Conservation (phyloP, 2,329 filamentous ascomycete species). For the Rhexocercosporidium sp. region DNA sequence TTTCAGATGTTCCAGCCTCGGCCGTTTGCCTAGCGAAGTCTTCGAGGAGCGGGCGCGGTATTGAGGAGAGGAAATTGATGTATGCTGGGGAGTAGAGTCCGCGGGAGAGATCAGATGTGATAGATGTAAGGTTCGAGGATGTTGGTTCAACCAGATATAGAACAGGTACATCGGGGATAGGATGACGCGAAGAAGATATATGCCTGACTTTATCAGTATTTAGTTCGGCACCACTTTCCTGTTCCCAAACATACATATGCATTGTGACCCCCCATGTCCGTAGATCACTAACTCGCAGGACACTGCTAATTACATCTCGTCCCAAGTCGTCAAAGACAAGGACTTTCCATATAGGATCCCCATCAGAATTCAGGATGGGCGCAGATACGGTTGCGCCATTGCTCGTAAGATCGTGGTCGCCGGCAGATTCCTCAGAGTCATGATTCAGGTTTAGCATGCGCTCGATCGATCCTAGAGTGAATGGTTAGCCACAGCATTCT, state of each 20-base stretch:
- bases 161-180: conserved; percentile 94
- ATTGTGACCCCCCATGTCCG: conserved; percentile 94
- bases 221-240: neutral
- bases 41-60: conserved; percentile 88
- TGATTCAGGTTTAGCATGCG: conserved; percentile 96
- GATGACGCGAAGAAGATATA: conserved; percentile 79
- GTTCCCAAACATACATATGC: conserved; percentile 70
- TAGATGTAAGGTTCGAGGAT: conserved; percentile 76
- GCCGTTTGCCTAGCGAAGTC: conserved; percentile 93
- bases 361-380: conserved; percentile 84
- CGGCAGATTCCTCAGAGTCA: conserved; percentile 56
- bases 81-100: conserved; percentile 93
- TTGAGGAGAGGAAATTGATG: conserved; percentile 94
- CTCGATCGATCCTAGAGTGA: conserved; percentile 78
- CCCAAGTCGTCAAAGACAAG: conserved; percentile 92
- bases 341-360: conserved; percentile 97
- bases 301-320: conserved; percentile 95
- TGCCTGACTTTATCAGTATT: conserved; percentile 60
- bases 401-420: conserved; percentile 65
- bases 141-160: conserved; percentile 96
- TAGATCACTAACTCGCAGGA: conserved; percentile 91
- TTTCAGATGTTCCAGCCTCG: conserved; percentile 81
- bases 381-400: conserved; percentile 72
- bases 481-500: conserved; percentile 6
- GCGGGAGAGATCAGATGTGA: conserved; percentile 84